A percentile compares a stretch with the other conserved stretches of the same genome.
phyloP scores from a whole-genome alignment of 768 basidiomycete genomes.

The Boletus reticulatus region DNA sequence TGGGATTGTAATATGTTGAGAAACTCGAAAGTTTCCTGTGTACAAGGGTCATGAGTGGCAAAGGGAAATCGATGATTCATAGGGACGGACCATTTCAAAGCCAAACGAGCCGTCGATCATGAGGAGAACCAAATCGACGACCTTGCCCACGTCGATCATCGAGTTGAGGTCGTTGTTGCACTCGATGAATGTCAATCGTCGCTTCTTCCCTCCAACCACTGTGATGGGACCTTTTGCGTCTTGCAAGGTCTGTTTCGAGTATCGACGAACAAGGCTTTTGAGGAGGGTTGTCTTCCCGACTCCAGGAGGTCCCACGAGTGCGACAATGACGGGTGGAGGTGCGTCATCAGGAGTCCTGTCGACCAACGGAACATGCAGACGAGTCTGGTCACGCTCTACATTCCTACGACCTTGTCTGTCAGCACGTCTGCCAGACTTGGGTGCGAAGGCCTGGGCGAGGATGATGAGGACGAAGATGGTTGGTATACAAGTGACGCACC shows the following conservation, averaged over 20 bases:
- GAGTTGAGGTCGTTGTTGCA: slow-evolving; percentile 97
- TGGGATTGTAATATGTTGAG: slow-evolving; percentile 96
- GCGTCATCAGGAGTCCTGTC: slow-evolving; percentile 89
- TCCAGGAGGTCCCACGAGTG: slow-evolving; percentile 93
- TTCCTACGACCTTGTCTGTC: slow-evolving; percentile 88
- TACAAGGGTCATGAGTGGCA: background rate
- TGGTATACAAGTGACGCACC: slow-evolving; percentile 36
- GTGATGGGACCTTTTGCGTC: slow-evolving; percentile 94
- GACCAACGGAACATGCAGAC: slow-evolving; percentile 94
- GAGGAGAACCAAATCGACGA: slow-evolving; percentile 92
- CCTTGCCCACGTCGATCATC: slow-evolving; percentile 97
- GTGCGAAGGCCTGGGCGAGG: slow-evolving; percentile 73
- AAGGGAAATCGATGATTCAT: background rate
- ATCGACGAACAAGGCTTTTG: slow-evolving; percentile 86
- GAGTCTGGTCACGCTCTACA: slow-evolving; percentile 90
- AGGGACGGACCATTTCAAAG: slow-evolving; percentile 88
- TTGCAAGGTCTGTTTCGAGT: slow-evolving; percentile 89
- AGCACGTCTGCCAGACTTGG: slow-evolving; percentile 85
- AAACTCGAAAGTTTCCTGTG: slow-evolving; percentile 97
- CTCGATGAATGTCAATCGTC: slow-evolving; percentile 93
- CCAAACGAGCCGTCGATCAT: slow-evolving; percentile 99
- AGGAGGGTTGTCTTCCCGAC: slow-evolving; percentile 96
- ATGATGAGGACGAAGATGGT: background rate
- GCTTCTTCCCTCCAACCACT: slow-evolving; percentile 89
- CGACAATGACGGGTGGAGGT: slow-evolving; percentile 92